Evolutionary conservation across 768 basidiomycete genomes (phyloP), one percentile per base, ranked within the genome.

Genomic region (Amanita rubescens): DNA sequence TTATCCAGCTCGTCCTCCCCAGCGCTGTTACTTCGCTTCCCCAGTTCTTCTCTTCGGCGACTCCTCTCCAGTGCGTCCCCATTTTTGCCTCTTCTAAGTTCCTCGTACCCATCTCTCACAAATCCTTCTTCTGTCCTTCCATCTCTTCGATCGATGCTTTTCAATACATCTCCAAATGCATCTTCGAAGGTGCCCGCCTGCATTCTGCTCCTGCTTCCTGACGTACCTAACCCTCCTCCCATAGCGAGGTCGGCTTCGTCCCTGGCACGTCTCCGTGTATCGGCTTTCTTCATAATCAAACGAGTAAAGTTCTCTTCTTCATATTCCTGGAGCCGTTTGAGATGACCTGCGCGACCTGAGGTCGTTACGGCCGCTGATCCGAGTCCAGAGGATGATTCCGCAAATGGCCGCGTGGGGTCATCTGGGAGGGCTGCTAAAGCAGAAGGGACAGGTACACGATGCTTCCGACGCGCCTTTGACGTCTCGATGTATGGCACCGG

Each of bases 231-330:
- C 38, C 77, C 80, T 11, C 87, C 89, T 49, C 95, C 95, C 11
- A 97, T 72, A 15, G 91, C 91, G 56, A 97, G 70, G 58, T 91
- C 88, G 57, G 80, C 90, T 67, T 97, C 95, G 62, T 97, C 94
- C 55, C 80, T 75, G 49, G 66, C 70, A 17, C 94, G 77, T 42
- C 84, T 74, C 59, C 75, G 80, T 14, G 80, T 77, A 42, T 95
- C 93, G 62, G 82, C 84, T 76, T 97, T 97, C 65, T 85, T 89
- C 81, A 94, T 85, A 55, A 94, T 76, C 50, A 97, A 62, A 42
- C 95, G 84, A 34, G 88, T 90, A 70, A 97, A 91, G 67, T 95
- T 94, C 43, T 91, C 91, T 65, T 95, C 93, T 71, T 98, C 95
- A 66, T 90, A 98, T 57, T 91, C 85, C 48, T 80, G 82, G 69